Conservation (phyloP, 768 basidiomycete species). For the Rickenella mellea region DNA sequence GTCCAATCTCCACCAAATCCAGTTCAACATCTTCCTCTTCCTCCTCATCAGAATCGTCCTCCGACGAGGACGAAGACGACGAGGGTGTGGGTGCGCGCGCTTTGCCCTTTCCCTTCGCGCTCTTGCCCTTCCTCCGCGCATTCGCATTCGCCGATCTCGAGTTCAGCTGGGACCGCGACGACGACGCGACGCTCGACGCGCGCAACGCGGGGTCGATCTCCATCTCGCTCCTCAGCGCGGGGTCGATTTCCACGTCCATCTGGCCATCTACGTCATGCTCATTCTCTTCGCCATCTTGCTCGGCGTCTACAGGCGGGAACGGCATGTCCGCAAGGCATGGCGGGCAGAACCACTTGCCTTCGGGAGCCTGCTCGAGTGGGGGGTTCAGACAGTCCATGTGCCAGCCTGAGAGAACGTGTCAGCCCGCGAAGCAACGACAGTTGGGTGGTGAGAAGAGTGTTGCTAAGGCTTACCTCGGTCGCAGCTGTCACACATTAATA, state of each 20-base stretch:
- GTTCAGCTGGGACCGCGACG: constrained; percentile 19
- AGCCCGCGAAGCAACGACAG: constrained; percentile 5
- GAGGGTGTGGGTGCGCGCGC: not conserved
- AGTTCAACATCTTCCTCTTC: constrained; percentile 12
- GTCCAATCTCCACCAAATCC: constrained; percentile 15
- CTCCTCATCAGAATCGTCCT: constrained; percentile 17
- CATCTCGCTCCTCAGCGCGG: constrained; percentile 1
- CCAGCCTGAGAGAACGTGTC: constrained; percentile 45
- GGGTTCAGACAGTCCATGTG: constrained; percentile 76
- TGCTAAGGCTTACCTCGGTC: constrained; percentile 61
- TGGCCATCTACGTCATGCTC: not conserved
- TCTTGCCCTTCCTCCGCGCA: constrained; percentile 19
- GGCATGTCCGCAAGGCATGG: constrained; percentile 32
- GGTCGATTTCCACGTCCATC: not conserved
- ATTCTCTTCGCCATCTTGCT: constrained; percentile 1
- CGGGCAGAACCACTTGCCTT: constrained; percentile 74
- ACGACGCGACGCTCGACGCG: constrained; percentile 35
- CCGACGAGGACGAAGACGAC: too few relatives aligned
- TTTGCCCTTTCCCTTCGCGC: constrained; percentile 5
- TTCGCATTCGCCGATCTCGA: constrained; percentile 15
- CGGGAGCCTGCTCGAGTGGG: constrained; percentile 59
- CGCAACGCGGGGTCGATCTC: constrained; percentile 9
- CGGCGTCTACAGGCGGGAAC: constrained; percentile 15
- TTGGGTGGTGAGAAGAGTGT: constrained; percentile 6
- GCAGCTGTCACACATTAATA: constrained; percentile 90